Conservation (phyloP, 495 filamentous ascomycete species). For the Aspergillus panamensis region DNA sequence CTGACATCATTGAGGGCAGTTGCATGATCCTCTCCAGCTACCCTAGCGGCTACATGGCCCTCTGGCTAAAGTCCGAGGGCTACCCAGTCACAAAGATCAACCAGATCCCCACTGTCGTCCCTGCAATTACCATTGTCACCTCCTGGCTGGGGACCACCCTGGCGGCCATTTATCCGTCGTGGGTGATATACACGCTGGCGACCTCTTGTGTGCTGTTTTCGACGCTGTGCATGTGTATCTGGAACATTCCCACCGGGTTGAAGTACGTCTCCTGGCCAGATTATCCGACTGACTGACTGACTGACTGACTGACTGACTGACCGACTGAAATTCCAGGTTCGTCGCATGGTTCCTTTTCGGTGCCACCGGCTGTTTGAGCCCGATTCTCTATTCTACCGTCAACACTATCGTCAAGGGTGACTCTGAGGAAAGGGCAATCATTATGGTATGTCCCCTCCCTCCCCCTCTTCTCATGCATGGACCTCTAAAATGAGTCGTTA, state of each 20-base stretch:
- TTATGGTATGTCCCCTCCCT: conserved; percentile 32
- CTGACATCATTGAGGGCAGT: no score
- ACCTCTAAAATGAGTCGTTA: no score
- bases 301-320: no score
- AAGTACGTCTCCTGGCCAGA: no score
- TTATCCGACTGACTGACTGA: no score
- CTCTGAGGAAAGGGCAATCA: conserved; percentile 45
- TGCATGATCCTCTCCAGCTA: conserved; percentile 46
- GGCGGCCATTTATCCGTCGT: conserved; percentile 44
- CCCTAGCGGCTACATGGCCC: conserved; percentile 40
- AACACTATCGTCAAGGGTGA: conserved; percentile 46
- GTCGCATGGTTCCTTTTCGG: conserved; percentile 47
- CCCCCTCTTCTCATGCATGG: neutral
- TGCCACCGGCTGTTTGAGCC: conserved; percentile 38
- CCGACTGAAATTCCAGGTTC: conserved; percentile 33
- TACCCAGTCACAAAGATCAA: conserved; percentile 47
- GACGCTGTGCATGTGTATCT: conserved; percentile 43
- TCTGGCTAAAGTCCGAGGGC: conserved; percentile 47
- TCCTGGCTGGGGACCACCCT: conserved; percentile 46
- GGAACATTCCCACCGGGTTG: conserved; percentile 40
- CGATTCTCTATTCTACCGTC: conserved; percentile 45
- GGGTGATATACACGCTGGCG: conserved; percentile 38
- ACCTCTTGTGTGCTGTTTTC: conserved; percentile 36
- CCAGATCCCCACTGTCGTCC: conserved; percentile 42
- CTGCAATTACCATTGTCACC: conserved; percentile 41